phyloP scores from a whole-genome alignment of 768 basidiomycete species.

The Gymnopilus dilepis region DNA sequence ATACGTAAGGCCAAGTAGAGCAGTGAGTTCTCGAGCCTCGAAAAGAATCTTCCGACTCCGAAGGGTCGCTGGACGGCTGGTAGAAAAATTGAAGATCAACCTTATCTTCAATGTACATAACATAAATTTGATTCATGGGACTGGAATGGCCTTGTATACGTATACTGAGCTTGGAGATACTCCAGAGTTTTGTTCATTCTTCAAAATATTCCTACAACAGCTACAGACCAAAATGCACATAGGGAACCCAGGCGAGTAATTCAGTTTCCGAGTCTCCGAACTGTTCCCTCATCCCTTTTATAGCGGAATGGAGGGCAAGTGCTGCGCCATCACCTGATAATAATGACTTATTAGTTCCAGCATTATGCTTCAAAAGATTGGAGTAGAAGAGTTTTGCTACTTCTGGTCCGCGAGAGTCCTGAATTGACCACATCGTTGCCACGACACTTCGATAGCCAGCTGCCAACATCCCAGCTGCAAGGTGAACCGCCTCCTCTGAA shows the following conservation, averaged over 20 bases:
- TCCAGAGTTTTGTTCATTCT: too few relatives aligned
- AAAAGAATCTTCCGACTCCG: too few relatives aligned
- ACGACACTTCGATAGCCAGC: slow-evolving; percentile 18
- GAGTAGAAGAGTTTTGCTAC: neutral
- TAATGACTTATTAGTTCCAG: neutral
- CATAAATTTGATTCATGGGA: too few relatives aligned
- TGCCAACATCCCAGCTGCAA: slow-evolving; percentile 19
- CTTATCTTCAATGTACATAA: too few relatives aligned
- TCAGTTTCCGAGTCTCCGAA: neutral
- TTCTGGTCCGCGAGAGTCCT: slow-evolving; percentile 4
- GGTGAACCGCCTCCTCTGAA: slow-evolving; percentile 14
- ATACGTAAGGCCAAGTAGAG: too few relatives aligned
- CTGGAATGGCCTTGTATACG: too few relatives aligned
- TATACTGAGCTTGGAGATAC: too few relatives aligned
- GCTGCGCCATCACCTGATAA: slow-evolving; percentile 10
- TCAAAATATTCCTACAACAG: too few relatives aligned
- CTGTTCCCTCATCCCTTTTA: neutral
- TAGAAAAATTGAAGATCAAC: too few relatives aligned
- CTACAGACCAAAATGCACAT: slow-evolving; percentile 12
- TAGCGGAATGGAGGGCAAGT: neutral
- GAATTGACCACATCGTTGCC: slow-evolving; percentile 22
- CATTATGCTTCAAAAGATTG: neutral
- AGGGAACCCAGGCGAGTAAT: slow-evolving; percentile 11
- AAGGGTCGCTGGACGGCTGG: too few relatives aligned
- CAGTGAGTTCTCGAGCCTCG: too few relatives aligned